phyloP scores from a whole-genome alignment of 2,329 filamentous ascomycete genomes.

The Penicillium sp. region DNA sequence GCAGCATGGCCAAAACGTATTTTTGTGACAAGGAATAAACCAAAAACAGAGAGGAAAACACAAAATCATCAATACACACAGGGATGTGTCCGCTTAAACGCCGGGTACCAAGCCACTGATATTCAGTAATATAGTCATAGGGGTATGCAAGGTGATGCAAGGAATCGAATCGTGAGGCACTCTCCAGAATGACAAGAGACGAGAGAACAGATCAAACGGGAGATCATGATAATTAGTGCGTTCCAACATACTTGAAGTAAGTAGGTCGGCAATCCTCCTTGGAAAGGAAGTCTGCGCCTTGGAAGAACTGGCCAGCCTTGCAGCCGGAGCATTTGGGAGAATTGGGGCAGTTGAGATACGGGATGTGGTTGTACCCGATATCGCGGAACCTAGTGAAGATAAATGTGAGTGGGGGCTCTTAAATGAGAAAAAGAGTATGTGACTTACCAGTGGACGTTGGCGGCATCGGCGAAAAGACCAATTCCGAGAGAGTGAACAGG shows the following conservation, averaged over 20 bases:
- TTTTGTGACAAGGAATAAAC: conserved; percentile 13
- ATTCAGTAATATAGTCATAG: conserved; percentile 24
- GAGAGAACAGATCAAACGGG: conserved; percentile 7
- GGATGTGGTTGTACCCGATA: conserved; percentile 97
- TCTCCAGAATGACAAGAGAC: conserved; percentile 15
- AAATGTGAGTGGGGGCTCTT: conserved; percentile 2
- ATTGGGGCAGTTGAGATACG: conserved; percentile 98
- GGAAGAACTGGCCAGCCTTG: conserved; percentile 80
- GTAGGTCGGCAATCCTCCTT: conserved; percentile 92
- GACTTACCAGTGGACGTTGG: conserved; percentile 85
- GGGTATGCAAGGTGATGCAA: conserved; percentile 26
- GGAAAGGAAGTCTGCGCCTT: conserved; percentile 79
- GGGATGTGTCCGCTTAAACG: conserved; percentile 29
- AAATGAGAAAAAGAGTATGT: background rate
- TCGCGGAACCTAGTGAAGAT: conserved; percentile 80
- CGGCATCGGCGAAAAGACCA: conserved; percentile 85
- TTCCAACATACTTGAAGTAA: conserved; percentile 95
- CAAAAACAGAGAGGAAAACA: conserved; percentile 3
- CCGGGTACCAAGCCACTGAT: conserved; percentile 23
- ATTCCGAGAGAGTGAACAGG: conserved; percentile 94
- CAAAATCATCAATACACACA: conserved; percentile 24
- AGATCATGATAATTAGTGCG: conserved; percentile 55
- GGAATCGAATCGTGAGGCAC: conserved; percentile 15
- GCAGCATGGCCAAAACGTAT: conserved; percentile 19
- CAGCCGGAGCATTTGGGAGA: conserved; percentile 90